A percentile compares a stretch with the other conserved stretches of the same genome.
phyloP scores from a whole-genome alignment of 148 eudicot species.

The Fagopyrum tataricum region DNA sequence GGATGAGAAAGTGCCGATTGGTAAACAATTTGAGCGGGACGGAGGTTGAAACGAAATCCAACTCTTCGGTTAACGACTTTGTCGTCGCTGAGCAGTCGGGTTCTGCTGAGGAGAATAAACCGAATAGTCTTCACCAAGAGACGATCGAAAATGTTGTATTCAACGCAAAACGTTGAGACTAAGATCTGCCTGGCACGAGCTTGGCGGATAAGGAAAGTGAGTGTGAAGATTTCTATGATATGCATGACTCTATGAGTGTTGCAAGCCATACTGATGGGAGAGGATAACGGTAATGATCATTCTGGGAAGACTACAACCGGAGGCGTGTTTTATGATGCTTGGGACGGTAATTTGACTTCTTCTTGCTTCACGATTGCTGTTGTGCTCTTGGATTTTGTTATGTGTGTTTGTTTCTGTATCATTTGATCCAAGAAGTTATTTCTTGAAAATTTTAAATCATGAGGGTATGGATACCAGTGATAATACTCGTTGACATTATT shows the following conservation, averaged over 20 bases:
- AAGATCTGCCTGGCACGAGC: slow-evolving; percentile 22
- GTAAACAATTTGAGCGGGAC: slow-evolving; percentile 20
- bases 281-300: slow-evolving; percentile 35
- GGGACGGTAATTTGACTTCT: slow-evolving; percentile 61
- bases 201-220: slow-evolving; percentile 34
- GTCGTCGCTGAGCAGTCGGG: slow-evolving; percentile 8
- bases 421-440: not conserved
- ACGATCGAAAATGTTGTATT: not conserved
- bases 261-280: slow-evolving; percentile 39
- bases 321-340: slow-evolving; percentile 86
- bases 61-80: not conserved
- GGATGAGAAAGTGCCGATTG: slow-evolving; percentile 16
- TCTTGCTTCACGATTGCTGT: not conserved
- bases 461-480: not conserved
- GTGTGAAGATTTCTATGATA: slow-evolving; percentile 60
- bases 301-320: slow-evolving; percentile 32
- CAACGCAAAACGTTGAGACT: slow-evolving; percentile 15
- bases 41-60: slow-evolving; percentile 16
- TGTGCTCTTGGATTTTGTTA: not conserved
- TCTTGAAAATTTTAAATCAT: not conserved
- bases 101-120: slow-evolving; percentile 15
- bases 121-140: slow-evolving; percentile 9
- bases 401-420: not conserved
- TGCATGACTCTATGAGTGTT: slow-evolving; percentile 56
- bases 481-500: not conserved